Evolutionary conservation across 306 rosid species (phyloP), one percentile per base, ranked within the genome.

Genomic region (Prosopis cineraria): DNA sequence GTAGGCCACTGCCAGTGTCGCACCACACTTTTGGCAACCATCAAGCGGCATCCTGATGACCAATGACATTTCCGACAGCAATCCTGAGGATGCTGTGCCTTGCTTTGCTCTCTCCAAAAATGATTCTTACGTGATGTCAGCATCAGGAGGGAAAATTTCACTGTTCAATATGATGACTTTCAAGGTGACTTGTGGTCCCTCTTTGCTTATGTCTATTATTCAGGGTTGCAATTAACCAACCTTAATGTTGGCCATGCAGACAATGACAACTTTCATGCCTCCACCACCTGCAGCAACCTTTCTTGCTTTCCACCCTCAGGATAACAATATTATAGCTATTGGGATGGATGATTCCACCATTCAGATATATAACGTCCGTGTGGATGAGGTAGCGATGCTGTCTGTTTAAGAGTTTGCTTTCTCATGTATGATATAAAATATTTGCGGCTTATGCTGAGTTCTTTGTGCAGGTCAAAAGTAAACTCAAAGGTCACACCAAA

Each of bases 191-290:
- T 58, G 45, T 2, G 69, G 53, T 50, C 82, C 64, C 53, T 24
- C 16, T 70, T 7, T 64, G 65, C 81, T 69, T 56, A 34, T 56
- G 62, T 10, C 27, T 79, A 22, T 27, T 41, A 47, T 80, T 41
- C n/a, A n/a, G 59, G 68, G 59, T 77, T 70, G 70, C 74, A 43
- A 63, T 76, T 62, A 80, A 83, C 79, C 55, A 73, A 81, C 83
- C 74, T 66, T 69, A 37, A 52, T 78, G 67, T 69, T 75, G 90
- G 78, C 80, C 13, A 75, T 72, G 86, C 90, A 94, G 97, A 94
- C 98, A 44, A 94, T 94, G 98, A 92, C 97, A 53, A 94, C 95
- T 64, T 94, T 94, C 91, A 94, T 94, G 98, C 97, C 98, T 4
- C 92, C 98, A 0, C 97, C 98, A 30, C 98, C 98, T 70, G 98